Evolutionary conservation across 148 eudicot species (phyloP), one percentile per base, ranked within the genome.

Genomic region (Pouteria glomerata): DNA sequence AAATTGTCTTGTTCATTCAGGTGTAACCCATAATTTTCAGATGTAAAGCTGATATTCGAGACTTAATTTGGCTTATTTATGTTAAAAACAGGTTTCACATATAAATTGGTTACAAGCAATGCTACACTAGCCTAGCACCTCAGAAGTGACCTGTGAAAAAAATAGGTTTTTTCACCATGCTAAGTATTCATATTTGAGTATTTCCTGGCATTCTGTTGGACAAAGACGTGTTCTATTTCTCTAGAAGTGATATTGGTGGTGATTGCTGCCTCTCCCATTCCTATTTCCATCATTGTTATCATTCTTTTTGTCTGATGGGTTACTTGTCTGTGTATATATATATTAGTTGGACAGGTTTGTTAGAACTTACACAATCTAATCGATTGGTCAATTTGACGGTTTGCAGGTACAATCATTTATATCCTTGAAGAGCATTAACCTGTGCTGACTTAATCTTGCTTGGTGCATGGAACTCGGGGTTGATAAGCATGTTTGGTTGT

Each of bases 401-500:
- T 60, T 57, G 52, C 68, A 75, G 78, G 78, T 68, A 35, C 44
- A 29, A 23, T 71, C 57, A 13, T 27, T 41, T 66, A 42, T 57
- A 53, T 19, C 31, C 42, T 34, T 74, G 64, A 66, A 6, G 45
- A 74, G 77, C 42, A 61, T 51, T 51, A 57, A 57, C 16, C 55
- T 66, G 30, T 66, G 71, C 48, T 55, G 44, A 68, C 21, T 57
- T 56, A 12, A 29, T 27, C 34, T 66, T 12, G 14, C 45, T 33
- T 16, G 31, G 45, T 41, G 53, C 37, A 47, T 47, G 57, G 41
- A 61, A 8, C 1, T 18, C 55, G 4, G 44, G 6, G 58, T 33
- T 48, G 18, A 27, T 26, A 65, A 42, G 45, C 30, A 27, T 72
- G 74, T 23, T 21, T 45, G 29, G 18, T 71, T 33, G 66, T 45